Evolutionary conservation across 1,284 basidiomycete species (phyloP).

Genomic region (Anthracocystis panici-leucophaei): DNA sequence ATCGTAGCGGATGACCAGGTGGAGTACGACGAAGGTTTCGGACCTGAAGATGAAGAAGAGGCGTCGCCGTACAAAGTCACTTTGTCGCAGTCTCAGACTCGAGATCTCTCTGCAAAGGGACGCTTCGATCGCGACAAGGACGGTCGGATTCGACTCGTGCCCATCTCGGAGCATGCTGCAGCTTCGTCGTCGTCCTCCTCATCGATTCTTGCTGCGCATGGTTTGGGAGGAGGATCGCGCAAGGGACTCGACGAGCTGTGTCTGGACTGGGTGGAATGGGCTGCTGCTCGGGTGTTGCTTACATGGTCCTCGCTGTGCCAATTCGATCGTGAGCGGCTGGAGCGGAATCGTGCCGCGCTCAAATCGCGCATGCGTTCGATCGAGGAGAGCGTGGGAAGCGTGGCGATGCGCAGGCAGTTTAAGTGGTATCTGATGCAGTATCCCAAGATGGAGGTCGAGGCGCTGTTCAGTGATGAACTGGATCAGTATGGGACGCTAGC

Average conservation of each 20-base stretch:
- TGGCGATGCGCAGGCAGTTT: conserved; percentile 48
- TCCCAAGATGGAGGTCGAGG: conserved; percentile 29
- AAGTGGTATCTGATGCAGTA: conserved; percentile 51
- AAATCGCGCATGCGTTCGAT: conserved; percentile 22
- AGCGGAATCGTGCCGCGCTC: conserved; percentile 29
- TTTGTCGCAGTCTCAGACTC: not conserved
- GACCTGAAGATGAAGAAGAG: conserved; percentile 3
- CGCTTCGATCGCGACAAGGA: conserved; percentile 18
- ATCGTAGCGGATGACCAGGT: conserved; percentile 44
- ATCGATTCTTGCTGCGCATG: conserved; percentile 24
- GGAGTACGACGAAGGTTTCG: conserved; percentile 38
- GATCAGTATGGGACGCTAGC: conserved; percentile 29
- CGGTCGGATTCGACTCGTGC: conserved; percentile 20
- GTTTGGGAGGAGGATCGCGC: conserved; percentile 14
- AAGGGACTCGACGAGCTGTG: conserved; percentile 43
- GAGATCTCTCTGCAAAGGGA: too few relatives aligned
- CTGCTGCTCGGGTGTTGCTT: conserved; percentile 32
- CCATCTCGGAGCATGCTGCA: conserved; percentile 12
- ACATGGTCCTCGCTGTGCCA: conserved; percentile 29
- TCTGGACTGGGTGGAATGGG: conserved; percentile 51
- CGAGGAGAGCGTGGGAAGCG: conserved; percentile 41
- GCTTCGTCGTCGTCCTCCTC: not conserved
- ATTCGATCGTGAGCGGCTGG: conserved; percentile 31
- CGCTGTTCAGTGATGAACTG: conserved; percentile 37
- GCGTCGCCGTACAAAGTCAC: not conserved